Evolutionary conservation across 768 basidiomycete genomes (phyloP), one percentile per base, ranked within the genome.

Genomic region (Kockovaella imperatae): DNA sequence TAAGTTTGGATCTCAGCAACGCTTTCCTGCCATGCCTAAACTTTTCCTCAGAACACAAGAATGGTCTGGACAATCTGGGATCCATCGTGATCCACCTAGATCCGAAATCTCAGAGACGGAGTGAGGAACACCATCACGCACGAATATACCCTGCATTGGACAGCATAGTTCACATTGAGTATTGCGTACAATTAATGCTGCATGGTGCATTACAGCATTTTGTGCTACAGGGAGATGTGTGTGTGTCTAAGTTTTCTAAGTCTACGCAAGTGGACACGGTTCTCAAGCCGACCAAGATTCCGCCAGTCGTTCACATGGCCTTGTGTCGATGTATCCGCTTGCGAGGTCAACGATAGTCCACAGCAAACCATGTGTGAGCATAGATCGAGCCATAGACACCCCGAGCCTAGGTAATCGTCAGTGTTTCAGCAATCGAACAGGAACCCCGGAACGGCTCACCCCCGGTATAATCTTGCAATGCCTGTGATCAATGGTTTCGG

Each of bases 291-390:
- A n/a, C n/a, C n/a, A n/a, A n/a, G n/a, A n/a, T n/a, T n/a, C n/a
- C n/a, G 53, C 54, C 7, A 60, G 40, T 35, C 62, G 47, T 41
- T 64, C 59, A 20, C 64, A 54, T 1, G 69, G 69, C 35, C 56
- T 49, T 4, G 57, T 67, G 38, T 74, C 73, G 34, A 74, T 73
- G 64, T 62, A 69, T 7, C 34, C 34, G 14, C 63, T 57, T 1
- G 67, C 64, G 23, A 52, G 57, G 48, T 95, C 90, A 68, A 90
- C 89, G 52, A 95, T 76, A 6, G 90, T 93, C 90, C 90, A 95
- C 42, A 91, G 75, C 31, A 93, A 75, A 18, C 91, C 91, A 57
- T 95, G 91, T 5, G 89, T 93, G 26, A 89, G 86, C 62, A 93
- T 83, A 59, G 86, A 90, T 44, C 95, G 80, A 43, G 87, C 70